Conservation (phyloP, 192 early-diverging fungal genomes). For the Backusella luteola region DNA sequence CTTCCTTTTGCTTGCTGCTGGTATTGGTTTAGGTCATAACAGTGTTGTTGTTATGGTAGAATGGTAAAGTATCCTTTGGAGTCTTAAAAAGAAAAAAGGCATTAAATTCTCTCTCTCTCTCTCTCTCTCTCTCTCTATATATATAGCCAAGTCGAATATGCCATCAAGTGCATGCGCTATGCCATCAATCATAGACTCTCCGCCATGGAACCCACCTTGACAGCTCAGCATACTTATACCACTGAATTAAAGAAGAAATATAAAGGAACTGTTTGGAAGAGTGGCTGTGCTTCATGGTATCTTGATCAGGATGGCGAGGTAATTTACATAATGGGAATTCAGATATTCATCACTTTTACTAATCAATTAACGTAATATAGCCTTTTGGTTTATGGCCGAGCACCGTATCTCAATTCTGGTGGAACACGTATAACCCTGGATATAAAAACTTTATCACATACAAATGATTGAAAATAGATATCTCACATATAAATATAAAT, state of each 20-base stretch:
- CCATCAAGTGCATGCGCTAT: slow-evolving; percentile 37
- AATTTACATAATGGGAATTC: neutral
- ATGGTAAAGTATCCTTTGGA: slow-evolving; percentile 10
- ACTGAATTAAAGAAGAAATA: slow-evolving; percentile 25
- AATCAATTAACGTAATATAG: neutral
- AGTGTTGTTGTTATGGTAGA: slow-evolving; percentile 33
- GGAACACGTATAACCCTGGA: neutral
- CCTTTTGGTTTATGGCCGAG: slow-evolving; percentile 9
- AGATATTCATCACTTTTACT: neutral
- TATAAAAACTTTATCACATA: neutral
- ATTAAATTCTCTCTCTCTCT: neutral
- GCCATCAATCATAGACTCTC: slow-evolving; percentile 43
- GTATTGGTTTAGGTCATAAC: slow-evolving; percentile 52
- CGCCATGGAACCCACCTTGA: slow-evolving; percentile 33
- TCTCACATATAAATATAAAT: neutral
- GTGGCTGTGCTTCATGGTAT: slow-evolving; percentile 53
- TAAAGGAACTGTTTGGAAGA: slow-evolving; percentile 44
- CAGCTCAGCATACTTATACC: slow-evolving; percentile 32
- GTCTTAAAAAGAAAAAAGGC: neutral
- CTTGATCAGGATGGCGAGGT: slow-evolving; percentile 27
- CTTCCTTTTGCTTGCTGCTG: slow-evolving; percentile 54
- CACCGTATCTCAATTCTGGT: slow-evolving; percentile 9
- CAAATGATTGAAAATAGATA: neutral
- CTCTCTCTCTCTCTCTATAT: slow-evolving; percentile 21
- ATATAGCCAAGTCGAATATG: slow-evolving; percentile 50